These are phyloP conservation scores for Paspalum vaginatum DNA, from an alignment of 176 grass and related monocot genomes.

Conservation along the genomic window DNA sequence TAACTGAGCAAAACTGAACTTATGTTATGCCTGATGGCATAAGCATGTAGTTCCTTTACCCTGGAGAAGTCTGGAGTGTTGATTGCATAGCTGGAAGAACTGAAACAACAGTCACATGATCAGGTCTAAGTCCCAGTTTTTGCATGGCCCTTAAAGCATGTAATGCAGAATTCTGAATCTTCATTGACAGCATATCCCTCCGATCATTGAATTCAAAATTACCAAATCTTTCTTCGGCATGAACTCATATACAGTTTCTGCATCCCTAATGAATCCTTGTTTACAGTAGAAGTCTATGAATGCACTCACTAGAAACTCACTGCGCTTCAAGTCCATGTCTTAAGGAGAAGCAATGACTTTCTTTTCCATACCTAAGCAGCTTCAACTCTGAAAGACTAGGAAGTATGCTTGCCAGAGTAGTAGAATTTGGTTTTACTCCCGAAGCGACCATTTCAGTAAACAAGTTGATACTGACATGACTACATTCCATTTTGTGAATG, in stretches of 20 bases:
- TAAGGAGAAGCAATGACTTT: conserved; percentile 53
- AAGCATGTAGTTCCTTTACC: conserved; percentile 64
- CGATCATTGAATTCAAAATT: conserved; percentile 62
- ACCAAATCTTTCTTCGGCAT: conserved; percentile 51
- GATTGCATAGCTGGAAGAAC: conserved; percentile 63
- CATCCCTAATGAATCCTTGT: conserved; percentile 40
- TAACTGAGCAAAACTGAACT: conserved; percentile 54
- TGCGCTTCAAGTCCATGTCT: conserved; percentile 47
- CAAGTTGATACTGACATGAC: conserved; percentile 27
- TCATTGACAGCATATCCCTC: conserved; percentile 50
- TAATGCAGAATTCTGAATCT: conserved; percentile 55
- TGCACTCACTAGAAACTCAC: conserved; percentile 57
- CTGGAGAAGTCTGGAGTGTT: conserved; percentile 42
- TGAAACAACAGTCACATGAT: conserved; percentile 60
- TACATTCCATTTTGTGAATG: conserved; percentile 51
- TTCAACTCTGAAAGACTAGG: conserved; percentile 57
- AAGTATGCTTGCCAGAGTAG: conserved; percentile 55
- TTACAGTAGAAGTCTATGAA: conserved; percentile 62
- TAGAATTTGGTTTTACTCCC: conserved; percentile 49
- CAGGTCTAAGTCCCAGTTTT: conserved; percentile 46
- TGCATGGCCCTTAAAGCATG: conserved; percentile 39
- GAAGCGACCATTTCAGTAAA: conserved; percentile 55
- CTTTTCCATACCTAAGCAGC: conserved; percentile 42
- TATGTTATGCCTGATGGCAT: conserved; percentile 39
- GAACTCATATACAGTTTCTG: conserved; percentile 39